Percentiles rank a stretch among this genome's conserved stretches.
Conservation (phyloP, 768 basidiomycete genomes). For the Tylopilus intermedius region DNA sequence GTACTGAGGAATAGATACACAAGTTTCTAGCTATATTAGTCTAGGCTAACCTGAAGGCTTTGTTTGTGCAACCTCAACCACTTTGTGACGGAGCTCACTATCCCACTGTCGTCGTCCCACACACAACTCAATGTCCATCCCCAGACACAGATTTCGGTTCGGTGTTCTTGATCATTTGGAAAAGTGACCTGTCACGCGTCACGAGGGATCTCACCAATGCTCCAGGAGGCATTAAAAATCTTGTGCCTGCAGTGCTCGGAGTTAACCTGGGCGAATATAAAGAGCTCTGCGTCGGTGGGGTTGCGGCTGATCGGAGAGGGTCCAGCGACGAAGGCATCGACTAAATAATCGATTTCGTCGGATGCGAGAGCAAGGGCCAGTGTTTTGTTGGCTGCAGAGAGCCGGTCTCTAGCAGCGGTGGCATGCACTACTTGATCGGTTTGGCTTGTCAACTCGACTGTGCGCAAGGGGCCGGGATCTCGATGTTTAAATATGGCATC, state of each 20-base stretch:
- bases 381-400: conserved; percentile 71
- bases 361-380: conserved; percentile 66
- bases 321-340: conserved; percentile 82
- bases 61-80: too few relatives aligned
- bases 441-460: conserved; percentile 52
- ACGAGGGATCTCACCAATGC: conserved; percentile 63
- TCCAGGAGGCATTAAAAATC: conserved; percentile 98
- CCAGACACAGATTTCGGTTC: conserved; percentile 51
- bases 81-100: too few relatives aligned
- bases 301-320: conserved; percentile 63
- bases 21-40: too few relatives aligned
- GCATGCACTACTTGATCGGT: conserved; percentile 23
- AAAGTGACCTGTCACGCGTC: conserved; percentile 72
- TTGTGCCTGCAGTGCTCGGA: conserved; percentile 99
- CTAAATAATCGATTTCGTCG: conserved; percentile 89
- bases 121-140: too few relatives aligned
- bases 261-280: conserved; percentile 99
- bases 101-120: too few relatives aligned
- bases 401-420: conserved; percentile 51
- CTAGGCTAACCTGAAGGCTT: too few relatives aligned
- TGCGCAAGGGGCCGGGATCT: conserved; percentile 61
- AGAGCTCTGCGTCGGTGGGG: conserved; percentile 95
- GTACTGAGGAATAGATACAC: neutral
- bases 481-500: conserved; percentile 55
- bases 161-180: conserved; percentile 97